A percentile compares a stretch with the other conserved stretches of the same genome.
phyloP scores from a whole-genome alignment of 345 rosid species.

The Iberis pinnata region DNA sequence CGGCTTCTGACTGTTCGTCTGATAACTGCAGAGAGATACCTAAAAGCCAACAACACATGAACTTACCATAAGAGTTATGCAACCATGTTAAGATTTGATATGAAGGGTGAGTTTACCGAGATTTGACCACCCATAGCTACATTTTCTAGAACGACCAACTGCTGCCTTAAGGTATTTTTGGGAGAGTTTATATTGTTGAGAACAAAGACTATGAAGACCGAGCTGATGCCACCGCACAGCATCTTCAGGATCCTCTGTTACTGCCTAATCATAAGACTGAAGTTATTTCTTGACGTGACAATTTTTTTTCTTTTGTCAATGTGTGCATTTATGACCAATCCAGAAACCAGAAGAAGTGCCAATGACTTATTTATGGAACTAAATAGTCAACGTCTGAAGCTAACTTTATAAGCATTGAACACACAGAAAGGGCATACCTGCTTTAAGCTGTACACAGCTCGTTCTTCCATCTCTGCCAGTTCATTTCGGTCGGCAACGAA shows the following conservation, averaged over 20 bases:
- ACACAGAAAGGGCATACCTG: slow-evolving; percentile 45
- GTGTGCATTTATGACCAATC: not conserved
- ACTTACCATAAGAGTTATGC: not conserved
- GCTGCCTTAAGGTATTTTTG: slow-evolving; percentile 88
- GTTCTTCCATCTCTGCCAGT: slow-evolving; percentile 58
- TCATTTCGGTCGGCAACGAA: slow-evolving; percentile 56
- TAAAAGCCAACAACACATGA: slow-evolving; percentile 24
- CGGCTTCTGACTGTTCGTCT: slow-evolving; percentile 40
- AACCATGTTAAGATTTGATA: not conserved
- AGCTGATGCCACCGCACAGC: slow-evolving; percentile 90
- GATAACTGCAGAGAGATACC: slow-evolving; percentile 82
- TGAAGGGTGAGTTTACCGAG: slow-evolving; percentile 44
- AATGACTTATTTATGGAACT: not conserved
- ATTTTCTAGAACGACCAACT: slow-evolving; percentile 49
- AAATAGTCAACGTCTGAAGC: not conserved
- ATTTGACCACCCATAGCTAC: slow-evolving; percentile 84
- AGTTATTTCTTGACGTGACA: not conserved
- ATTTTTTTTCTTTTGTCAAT: not conserved
- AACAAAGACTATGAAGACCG: slow-evolving; percentile 79
- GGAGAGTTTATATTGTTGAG: slow-evolving; percentile 63
- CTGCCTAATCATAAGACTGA: slow-evolving; percentile 21
- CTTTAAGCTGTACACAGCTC: slow-evolving; percentile 70
- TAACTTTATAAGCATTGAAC: slow-evolving; percentile 6
- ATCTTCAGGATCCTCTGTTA: slow-evolving; percentile 79
- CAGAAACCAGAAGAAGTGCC: slow-evolving; percentile 1